A percentile compares a stretch with the other conserved stretches of the same genome.
phyloP scores from a whole-genome alignment of 495 filamentous ascomycete genomes.

The Corynascus novoguineensis region DNA sequence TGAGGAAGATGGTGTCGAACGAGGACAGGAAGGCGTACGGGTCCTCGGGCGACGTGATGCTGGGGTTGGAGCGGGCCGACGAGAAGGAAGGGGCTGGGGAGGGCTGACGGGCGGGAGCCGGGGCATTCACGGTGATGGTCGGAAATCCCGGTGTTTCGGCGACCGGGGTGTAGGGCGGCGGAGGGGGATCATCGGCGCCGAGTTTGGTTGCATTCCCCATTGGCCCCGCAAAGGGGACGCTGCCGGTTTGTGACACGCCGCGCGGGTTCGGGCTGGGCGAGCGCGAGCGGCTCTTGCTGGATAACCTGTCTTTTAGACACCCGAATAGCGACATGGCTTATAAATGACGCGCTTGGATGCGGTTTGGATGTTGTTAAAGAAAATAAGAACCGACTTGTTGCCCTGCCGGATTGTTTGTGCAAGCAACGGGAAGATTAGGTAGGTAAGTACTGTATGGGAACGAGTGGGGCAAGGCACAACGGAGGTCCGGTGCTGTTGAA shows the following conservation, averaged over 20 bases:
- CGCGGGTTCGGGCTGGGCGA: constrained; percentile 13
- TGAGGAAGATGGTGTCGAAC: constrained; percentile 90
- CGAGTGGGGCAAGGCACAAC: no score
- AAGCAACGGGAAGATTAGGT: no score
- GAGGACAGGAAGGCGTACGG: constrained; percentile 74
- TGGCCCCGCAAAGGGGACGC: background rate
- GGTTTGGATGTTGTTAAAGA: background rate
- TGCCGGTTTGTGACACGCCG: background rate
- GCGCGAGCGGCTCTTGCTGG: constrained; percentile 11
- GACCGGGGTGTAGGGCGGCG: constrained; percentile 15
- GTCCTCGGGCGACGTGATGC: constrained; percentile 47
- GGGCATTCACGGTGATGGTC: constrained; percentile 14
- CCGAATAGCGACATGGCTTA: constrained; percentile 20
- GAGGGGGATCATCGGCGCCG: constrained; percentile 1
- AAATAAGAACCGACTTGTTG: no score
- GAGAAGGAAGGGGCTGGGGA: constrained; percentile 23
- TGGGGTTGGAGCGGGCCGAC: constrained; percentile 19
- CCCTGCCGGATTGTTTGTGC: no score
- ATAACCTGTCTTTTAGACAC: constrained; percentile 21
- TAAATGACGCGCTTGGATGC: background rate
- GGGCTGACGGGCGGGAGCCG: constrained; percentile 1
- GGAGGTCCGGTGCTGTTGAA: no score
- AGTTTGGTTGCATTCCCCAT: background rate
- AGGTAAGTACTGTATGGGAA: no score
- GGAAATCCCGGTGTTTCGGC: constrained; percentile 19